phyloP scores from a whole-genome alignment of 495 filamentous ascomycete genomes.

The Hypoxylon crocopeplum region DNA sequence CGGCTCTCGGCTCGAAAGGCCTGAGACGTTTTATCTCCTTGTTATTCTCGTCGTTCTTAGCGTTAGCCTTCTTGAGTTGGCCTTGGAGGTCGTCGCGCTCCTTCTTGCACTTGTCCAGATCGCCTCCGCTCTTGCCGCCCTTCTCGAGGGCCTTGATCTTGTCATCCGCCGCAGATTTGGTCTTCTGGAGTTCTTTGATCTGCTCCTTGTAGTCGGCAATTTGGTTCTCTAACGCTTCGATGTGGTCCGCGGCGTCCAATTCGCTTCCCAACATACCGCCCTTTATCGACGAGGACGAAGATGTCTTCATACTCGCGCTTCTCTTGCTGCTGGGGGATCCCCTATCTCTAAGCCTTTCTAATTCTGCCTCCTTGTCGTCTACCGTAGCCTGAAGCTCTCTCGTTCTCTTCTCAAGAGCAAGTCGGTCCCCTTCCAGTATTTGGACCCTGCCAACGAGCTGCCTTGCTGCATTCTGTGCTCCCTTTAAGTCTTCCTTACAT shows the following conservation, averaged over 20 bases:
- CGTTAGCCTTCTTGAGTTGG: neutral
- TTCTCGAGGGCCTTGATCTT: neutral
- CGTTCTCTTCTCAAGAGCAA: no score
- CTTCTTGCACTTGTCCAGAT: neutral
- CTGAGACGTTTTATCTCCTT: neutral
- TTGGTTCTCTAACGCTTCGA: neutral
- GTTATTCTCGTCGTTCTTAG: neutral
- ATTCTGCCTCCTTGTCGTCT: no score
- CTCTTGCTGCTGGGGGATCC: no score
- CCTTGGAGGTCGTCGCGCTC: conserved; percentile 6
- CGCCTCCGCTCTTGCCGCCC: neutral
- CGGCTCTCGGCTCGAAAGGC: neutral
- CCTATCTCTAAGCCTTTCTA: no score
- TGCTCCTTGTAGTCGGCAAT: neutral
- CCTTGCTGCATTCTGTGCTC: no score
- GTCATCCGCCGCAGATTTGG: neutral
- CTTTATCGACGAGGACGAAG: neutral
- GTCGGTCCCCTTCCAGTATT: no score
- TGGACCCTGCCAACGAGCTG: no score
- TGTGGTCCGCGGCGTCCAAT: neutral
- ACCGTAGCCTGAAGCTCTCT: no score
- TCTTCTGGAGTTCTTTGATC: neutral
- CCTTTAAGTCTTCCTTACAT: no score
- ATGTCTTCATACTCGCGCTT: no score
- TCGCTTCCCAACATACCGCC: neutral